phyloP scores from a whole-genome alignment of 129 eudicot genomes.

The Gnaphalium uliginosum region DNA sequence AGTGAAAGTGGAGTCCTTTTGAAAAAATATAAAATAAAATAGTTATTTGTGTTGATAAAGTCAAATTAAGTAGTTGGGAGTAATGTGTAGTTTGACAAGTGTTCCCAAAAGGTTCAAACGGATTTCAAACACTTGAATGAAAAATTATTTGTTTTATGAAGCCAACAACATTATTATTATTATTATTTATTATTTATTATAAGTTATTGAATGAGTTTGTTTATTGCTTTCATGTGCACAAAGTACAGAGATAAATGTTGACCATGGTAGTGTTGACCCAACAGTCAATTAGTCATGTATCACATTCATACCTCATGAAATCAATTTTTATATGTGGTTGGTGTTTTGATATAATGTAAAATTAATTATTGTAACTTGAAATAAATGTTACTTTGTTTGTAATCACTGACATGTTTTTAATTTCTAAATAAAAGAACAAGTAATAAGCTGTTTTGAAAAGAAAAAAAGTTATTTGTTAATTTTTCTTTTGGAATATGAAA shows the following conservation, averaged over 20 bases:
- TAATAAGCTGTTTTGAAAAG: too few species aligned
- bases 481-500: neutral
- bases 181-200: neutral
- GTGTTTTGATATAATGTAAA: neutral
- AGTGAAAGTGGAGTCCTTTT: too few species aligned
- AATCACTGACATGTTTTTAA: too few species aligned
- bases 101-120: constrained; percentile 28
- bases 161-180: constrained; percentile 7
- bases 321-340: neutral
- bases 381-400: neutral
- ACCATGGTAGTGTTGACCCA: neutral
- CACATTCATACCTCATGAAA: constrained; percentile 15
- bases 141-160: constrained; percentile 14
- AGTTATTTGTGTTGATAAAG: neutral
- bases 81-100: constrained; percentile 24
- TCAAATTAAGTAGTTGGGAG: constrained; percentile 18
- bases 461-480: too few species aligned
- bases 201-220: constrained; percentile 2
- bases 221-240: neutral
- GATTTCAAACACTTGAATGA: constrained; percentile 10
- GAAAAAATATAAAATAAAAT: neutral
- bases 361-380: too few species aligned
- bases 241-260: neutral
- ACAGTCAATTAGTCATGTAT: constrained; percentile 11
- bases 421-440: too few species aligned